phyloP scores from a whole-genome alignment of 192 early-diverging fungal species.

The Dimargaris verticillata region DNA sequence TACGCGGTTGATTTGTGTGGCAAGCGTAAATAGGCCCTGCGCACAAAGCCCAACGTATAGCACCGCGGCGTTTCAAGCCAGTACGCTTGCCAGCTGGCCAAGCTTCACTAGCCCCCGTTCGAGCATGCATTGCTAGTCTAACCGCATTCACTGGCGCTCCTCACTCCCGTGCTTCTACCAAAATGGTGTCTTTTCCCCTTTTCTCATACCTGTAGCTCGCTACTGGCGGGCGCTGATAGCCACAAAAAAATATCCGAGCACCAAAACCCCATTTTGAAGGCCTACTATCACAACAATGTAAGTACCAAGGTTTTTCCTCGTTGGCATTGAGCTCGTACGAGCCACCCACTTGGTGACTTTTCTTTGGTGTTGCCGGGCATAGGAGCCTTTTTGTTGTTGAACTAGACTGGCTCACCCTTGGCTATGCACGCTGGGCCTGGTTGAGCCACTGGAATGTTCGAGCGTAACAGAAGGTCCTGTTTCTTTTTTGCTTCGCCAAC shows the following conservation, averaged over 20 bases:
- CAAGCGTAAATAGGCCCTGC: no score
- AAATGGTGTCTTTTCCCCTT: background rate
- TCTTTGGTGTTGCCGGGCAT: no score
- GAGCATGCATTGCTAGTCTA: background rate
- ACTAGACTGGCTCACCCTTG: no score
- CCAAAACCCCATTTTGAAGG: conserved; percentile 58
- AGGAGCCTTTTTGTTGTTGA: no score
- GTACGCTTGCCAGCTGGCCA: background rate
- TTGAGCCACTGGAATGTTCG: no score
- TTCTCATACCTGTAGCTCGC: conserved; percentile 30
- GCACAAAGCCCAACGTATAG: no score
- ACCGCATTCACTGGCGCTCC: background rate
- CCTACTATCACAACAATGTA: conserved; percentile 86
- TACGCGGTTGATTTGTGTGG: no score
- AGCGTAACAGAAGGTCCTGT: conserved; percentile 64
- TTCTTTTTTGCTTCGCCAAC: conserved; percentile 81
- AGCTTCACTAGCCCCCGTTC: background rate
- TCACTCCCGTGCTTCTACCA: background rate
- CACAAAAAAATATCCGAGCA: conserved; percentile 75
- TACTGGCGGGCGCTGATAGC: conserved; percentile 65
- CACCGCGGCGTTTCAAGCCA: background rate
- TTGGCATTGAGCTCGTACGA: background rate
- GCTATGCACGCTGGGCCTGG: no score
- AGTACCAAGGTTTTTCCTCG: conserved; percentile 6
- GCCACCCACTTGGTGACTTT: no score